Evolutionary conservation across 805 yeast genomes (phyloP).

Genomic region (Torulaspora gathmanii): DNA sequence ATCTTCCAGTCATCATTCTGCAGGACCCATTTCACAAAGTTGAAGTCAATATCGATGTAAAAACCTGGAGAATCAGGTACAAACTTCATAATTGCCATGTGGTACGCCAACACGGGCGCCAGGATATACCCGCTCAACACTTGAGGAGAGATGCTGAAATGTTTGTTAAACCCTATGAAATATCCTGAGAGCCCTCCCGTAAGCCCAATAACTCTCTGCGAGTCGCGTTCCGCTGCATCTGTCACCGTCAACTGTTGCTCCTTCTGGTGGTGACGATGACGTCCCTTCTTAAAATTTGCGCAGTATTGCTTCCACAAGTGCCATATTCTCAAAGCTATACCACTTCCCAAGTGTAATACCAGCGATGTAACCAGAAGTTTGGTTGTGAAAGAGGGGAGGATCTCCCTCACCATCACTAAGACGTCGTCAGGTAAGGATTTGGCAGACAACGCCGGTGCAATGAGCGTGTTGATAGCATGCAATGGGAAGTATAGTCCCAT

Average conservation of each 20-base stretch:
- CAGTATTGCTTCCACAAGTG: constrained; percentile 5
- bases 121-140: constrained; percentile 23
- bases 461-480: constrained; percentile 25
- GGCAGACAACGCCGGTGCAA: constrained; percentile 21
- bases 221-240: constrained; percentile 14
- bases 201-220: constrained; percentile 24
- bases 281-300: not conserved
- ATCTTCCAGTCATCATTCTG: constrained; percentile 17
- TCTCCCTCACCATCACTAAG: constrained; percentile 26
- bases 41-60: constrained; percentile 20
- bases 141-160: constrained; percentile 21
- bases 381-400: constrained; percentile 21
- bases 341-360: constrained; percentile 12
- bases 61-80: constrained; percentile 15
- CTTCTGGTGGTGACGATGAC: constrained; percentile 2
- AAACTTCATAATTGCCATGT: constrained; percentile 21
- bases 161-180: constrained; percentile 22
- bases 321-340: constrained; percentile 18
- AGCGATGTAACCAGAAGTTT: constrained; percentile 14
- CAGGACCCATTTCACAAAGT: constrained; percentile 25
- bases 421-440: constrained; percentile 25
- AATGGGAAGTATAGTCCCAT: constrained; percentile 24
- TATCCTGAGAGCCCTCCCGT: constrained; percentile 28
- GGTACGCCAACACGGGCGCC: constrained; percentile 20
- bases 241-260: constrained; percentile 9